phyloP scores from a whole-genome alignment of 225 moss, liverwort and hornwort species.

The Polytrichum commune region DNA sequence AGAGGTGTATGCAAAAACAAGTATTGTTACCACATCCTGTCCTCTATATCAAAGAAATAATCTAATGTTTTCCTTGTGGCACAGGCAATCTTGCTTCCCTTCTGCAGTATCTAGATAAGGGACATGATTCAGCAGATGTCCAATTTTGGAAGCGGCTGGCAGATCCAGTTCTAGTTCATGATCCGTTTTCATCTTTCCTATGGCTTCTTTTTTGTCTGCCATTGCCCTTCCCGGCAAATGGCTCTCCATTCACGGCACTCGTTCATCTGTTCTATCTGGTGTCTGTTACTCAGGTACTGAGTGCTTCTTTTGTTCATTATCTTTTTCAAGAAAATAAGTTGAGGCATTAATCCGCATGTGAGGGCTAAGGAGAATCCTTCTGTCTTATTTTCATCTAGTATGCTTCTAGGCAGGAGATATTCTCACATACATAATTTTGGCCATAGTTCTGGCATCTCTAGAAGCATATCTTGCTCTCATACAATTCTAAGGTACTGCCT shows the following conservation, averaged over 20 bases:
- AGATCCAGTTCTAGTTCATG: constrained; percentile 87
- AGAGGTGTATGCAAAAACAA: too few species aligned
- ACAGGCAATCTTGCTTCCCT: constrained; percentile 81
- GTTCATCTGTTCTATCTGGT: constrained; percentile 92
- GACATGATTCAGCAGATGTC: constrained; percentile 86
- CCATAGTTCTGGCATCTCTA: too few species aligned
- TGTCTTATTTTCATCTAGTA: too few species aligned
- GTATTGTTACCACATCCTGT: neutral
- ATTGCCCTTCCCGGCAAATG: constrained; percentile 74
- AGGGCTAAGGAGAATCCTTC: too few species aligned
- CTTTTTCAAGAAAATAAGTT: too few species aligned
- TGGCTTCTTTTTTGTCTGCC: constrained; percentile 96
- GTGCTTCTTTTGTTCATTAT: too few species aligned
- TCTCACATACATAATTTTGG: too few species aligned
- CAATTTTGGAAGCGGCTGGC: constrained; percentile 94
- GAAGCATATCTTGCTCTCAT: too few species aligned
- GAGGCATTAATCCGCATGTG: too few species aligned
- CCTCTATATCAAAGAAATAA: neutral
- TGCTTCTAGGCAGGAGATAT: too few species aligned
- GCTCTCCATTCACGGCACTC: constrained; percentile 76
- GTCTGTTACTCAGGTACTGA: constrained; percentile 70
- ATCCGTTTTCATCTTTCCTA: constrained; percentile 82
- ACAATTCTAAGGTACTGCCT: too few species aligned
- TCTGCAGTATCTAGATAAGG: constrained; percentile 76
- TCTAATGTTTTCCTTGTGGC: constrained; percentile 11